Percentiles rank a stretch among this genome's conserved stretches.
These are phyloP conservation scores for Boletus pseudopeckii DNA, from an alignment of 768 basidiomycete genomes.

Conservation along the genomic window DNA sequence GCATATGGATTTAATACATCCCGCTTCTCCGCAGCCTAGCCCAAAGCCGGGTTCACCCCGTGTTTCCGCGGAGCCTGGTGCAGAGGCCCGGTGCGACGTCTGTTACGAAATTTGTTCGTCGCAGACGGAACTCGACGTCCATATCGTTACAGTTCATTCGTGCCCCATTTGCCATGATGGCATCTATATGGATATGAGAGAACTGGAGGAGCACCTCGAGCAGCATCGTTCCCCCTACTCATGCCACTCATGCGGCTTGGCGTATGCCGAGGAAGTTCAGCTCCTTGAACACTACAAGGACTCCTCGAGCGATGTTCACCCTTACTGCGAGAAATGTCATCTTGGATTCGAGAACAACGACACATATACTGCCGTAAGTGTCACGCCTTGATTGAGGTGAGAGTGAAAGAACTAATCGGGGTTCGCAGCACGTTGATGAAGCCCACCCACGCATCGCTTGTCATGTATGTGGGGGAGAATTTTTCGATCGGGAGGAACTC, in stretches of 20 bases:
- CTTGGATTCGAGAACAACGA: constrained; percentile 35
- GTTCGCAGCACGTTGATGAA: constrained; percentile 37
- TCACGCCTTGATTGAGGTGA: background rate
- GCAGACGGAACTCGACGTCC: constrained; percentile 29
- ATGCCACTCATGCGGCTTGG: constrained; percentile 23
- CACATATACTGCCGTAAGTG: constrained; percentile 31
- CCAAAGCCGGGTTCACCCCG: constrained; percentile 10
- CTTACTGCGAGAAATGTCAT: constrained; percentile 33
- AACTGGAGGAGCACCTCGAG: constrained; percentile 29
- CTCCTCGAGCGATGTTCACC: constrained; percentile 35
- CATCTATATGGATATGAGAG: constrained; percentile 22
- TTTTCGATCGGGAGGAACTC: constrained; percentile 24
- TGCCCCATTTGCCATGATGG: constrained; percentile 34
- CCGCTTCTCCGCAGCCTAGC: constrained; percentile 13
- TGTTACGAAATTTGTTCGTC: constrained; percentile 24
- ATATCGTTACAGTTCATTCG: constrained; percentile 30
- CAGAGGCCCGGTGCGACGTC: constrained; percentile 16
- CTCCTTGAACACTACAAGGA: constrained; percentile 39
- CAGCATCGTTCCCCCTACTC: constrained; percentile 28
- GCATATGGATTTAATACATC: constrained; percentile 18
- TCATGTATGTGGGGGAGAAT: constrained; percentile 22
- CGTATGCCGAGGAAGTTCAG: constrained; percentile 32
- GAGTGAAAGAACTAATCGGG: background rate
- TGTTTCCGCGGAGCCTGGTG: constrained; percentile 7
- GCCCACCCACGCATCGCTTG: constrained; percentile 38